These are phyloP conservation scores for Gomphus sp. DNA, from an alignment of 1,284 basidiomycete species.

Conservation along the genomic window DNA sequence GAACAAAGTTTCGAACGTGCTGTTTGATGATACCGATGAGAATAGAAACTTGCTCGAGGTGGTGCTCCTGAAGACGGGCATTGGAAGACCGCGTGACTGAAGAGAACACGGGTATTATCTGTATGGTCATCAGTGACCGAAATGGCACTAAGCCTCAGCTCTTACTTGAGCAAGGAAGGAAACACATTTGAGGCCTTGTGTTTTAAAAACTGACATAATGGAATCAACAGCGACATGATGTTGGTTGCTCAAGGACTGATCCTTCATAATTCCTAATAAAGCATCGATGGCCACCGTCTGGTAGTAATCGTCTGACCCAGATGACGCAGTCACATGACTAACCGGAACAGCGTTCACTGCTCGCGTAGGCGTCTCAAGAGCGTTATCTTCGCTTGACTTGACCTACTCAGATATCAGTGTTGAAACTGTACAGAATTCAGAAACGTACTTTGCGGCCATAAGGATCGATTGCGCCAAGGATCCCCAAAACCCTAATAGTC, in stretches of 20 bases:
- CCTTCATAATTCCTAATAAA: conserved; percentile 82
- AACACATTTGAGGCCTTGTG: conserved; percentile 94
- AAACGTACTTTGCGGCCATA: conserved; percentile 81
- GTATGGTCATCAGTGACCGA: not conserved
- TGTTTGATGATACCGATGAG: conserved; percentile 97
- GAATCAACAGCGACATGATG: conserved; percentile 96
- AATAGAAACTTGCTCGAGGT: conserved; percentile 94
- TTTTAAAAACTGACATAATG: conserved; percentile 99
- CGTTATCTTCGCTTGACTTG: conserved; percentile 69
- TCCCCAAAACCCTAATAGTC: conserved; percentile 88
- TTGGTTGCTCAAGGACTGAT: conserved; percentile 76
- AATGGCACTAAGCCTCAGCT: not conserved
- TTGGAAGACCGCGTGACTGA: conserved; percentile 75
- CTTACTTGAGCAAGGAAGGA: conserved; percentile 86
- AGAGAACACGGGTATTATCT: conserved; percentile 97
- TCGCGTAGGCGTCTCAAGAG: conserved; percentile 58
- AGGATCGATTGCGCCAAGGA: conserved; percentile 95
- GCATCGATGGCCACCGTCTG: conserved; percentile 94
- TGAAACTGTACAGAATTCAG: not conserved
- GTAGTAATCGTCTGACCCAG: conserved; percentile 88
- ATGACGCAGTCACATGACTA: conserved; percentile 34
- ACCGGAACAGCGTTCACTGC: conserved; percentile 52
- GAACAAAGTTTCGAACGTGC: conserved; percentile 89
- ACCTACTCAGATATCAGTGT: conserved; percentile 30
- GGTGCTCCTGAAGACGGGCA: conserved; percentile 85